These are phyloP conservation scores for Eutrema heterophyllum DNA, from an alignment of 345 rosid genomes.

Conservation along the genomic window DNA sequence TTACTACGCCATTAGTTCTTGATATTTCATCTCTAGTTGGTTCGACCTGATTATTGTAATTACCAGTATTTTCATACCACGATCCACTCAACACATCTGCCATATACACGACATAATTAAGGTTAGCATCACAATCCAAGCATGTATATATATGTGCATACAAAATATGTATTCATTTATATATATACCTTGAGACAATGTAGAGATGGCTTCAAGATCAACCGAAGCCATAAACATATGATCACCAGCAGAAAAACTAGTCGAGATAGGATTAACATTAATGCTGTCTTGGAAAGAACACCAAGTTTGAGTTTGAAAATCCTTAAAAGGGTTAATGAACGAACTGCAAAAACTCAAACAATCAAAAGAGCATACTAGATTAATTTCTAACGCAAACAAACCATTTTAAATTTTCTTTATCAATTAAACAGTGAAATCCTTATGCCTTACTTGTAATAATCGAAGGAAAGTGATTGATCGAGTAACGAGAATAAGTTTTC, in stretches of 20 bases:
- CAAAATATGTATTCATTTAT: neutral
- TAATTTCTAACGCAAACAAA: neutral
- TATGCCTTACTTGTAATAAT: slow-evolving; percentile 26
- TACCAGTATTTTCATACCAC: slow-evolving; percentile 31
- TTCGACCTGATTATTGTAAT: slow-evolving; percentile 10
- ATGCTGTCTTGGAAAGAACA: slow-evolving; percentile 20
- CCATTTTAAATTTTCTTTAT: neutral
- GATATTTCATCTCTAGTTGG: neutral
- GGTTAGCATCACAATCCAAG: neutral
- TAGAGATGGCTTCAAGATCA: slow-evolving; percentile 23
- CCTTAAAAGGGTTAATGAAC: neutral
- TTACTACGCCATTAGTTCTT: neutral
- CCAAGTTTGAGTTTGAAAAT: slow-evolving; percentile 28
- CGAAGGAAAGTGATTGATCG: slow-evolving; percentile 9
- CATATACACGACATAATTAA: neutral
- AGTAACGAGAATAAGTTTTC: slow-evolving; percentile 28
- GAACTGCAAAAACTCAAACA: slow-evolving; percentile 17
- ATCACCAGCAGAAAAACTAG: neutral
- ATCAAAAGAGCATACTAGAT: neutral
- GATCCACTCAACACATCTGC: slow-evolving; percentile 9
- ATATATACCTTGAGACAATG: slow-evolving; percentile 30
- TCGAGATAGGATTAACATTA: slow-evolving; percentile 22
- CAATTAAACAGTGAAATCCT: neutral
- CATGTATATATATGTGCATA: neutral
- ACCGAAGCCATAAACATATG: slow-evolving; percentile 10